Evolutionary conservation across 495 filamentous ascomycete species (phyloP), one percentile per base, ranked within the genome.

Genomic region (Melanomma pulvis-pyrius): DNA sequence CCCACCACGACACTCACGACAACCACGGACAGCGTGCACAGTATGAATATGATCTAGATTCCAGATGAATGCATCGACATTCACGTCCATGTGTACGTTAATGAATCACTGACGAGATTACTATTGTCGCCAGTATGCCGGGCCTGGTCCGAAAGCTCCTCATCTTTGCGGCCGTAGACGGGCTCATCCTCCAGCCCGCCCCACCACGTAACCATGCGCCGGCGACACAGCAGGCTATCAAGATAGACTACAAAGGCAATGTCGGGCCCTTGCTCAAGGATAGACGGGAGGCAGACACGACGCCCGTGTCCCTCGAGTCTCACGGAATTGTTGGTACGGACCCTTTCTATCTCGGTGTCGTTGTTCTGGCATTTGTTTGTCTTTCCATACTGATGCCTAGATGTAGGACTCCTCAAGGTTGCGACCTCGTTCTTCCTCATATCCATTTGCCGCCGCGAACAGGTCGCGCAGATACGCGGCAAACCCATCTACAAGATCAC

Each of bases 391-490:
- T 39, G n/a, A 67, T 19, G 30, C 32, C 58, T 57, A 79, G 92
- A 4, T 77, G 90, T 36, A 87, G 54, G 88, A 90, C 69, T 92
- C 86, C 53, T 88, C 80, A 49, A 86, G 82, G 61, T 79, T 13
- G 68, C 73, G 7, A 67, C 72, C 36, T 79, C 82, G 54, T 89
- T 87, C 61, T 97, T 91, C 78, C 85, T 98, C 15, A 84, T 98
- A 55, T 86, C 89, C 24, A 92, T 97, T 65, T 91, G 88, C 8
- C 80, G 87, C 58, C 88, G 93, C 39, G 82, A 93, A 67, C 91
- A 97, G 74, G 93, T 98, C 52, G 94, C 94, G 0, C 86, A 91
- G 63, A 87, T 97, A 53, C 86, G 86, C 57, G 91, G 90, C 17
- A 86, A 86, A 50, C 89, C 93, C 2, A 80, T 97, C 57, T 97